Conservation (phyloP, 768 basidiomycete genomes). For the Auricularia auricula-judae region DNA sequence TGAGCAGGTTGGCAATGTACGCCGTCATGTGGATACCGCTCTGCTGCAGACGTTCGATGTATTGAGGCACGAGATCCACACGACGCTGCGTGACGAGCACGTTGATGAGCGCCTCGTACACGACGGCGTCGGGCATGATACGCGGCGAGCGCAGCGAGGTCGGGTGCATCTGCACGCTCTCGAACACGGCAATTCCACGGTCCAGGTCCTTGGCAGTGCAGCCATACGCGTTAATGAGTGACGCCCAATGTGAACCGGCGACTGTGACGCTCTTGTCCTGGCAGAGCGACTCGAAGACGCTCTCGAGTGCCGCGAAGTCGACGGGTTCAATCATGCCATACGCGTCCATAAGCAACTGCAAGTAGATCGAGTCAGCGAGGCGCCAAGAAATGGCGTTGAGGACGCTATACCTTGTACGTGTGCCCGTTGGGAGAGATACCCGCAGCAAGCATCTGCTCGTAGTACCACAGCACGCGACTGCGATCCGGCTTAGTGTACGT, state of each 20-base stretch:
- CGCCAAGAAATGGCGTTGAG: neutral
- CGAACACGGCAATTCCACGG: constrained; percentile 66
- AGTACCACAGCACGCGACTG: constrained; percentile 63
- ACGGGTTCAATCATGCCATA: constrained; percentile 81
- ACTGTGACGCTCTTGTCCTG: constrained; percentile 34
- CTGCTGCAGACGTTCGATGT: constrained; percentile 47
- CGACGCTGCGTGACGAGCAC: constrained; percentile 70
- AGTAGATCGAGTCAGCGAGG: neutral
- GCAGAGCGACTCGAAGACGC: constrained; percentile 51
- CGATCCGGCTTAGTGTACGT: constrained; percentile 84
- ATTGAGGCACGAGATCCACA: constrained; percentile 63
- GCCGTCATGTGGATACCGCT: constrained; percentile 81
- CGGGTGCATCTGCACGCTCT: constrained; percentile 52
- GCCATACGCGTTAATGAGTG: constrained; percentile 83
- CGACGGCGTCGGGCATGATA: constrained; percentile 63
- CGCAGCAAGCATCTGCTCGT: constrained; percentile 48
- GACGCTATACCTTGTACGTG: constrained; percentile 73
- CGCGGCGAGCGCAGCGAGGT: constrained; percentile 23
- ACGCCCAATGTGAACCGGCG: constrained; percentile 63
- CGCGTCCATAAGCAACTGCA: constrained; percentile 74
- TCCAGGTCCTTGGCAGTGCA: constrained; percentile 67
- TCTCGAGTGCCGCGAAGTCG: constrained; percentile 60
- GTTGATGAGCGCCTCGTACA: constrained; percentile 85
- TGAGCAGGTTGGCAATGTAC: constrained; percentile 73
- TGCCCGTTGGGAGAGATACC: constrained; percentile 70